Evolutionary conservation across 805 yeast species (phyloP).

Genomic region (Saccharomyces eubayanus): DNA sequence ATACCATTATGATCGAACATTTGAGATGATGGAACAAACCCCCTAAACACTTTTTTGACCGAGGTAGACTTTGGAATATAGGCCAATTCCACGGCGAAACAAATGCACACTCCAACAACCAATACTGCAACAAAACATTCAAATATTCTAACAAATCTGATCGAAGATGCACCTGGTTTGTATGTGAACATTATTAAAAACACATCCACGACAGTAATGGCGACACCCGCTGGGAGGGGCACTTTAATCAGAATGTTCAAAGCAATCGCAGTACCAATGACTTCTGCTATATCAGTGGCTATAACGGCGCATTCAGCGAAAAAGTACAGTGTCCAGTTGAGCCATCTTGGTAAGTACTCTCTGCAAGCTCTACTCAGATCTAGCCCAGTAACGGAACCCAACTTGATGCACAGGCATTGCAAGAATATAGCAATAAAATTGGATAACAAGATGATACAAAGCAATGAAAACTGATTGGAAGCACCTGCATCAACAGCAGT

Average conservation of each 20-base stretch:
- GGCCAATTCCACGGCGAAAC: slow-evolving; percentile 68
- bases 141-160: slow-evolving; percentile 63
- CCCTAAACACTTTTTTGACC: slow-evolving; percentile 48
- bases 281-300: slow-evolving; percentile 91
- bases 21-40: slow-evolving; percentile 54
- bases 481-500: slow-evolving; percentile 89
- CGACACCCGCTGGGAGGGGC: slow-evolving; percentile 72
- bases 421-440: slow-evolving; percentile 76
- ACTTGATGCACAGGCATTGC: slow-evolving; percentile 73
- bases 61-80: slow-evolving; percentile 41
- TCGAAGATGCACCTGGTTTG: slow-evolving; percentile 64
- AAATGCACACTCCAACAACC: slow-evolving; percentile 66
- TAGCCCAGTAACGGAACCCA: slow-evolving; percentile 84
- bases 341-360: slow-evolving; percentile 55
- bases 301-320: slow-evolving; percentile 83
- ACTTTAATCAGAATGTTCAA: slow-evolving; percentile 65
- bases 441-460: slow-evolving; percentile 67
- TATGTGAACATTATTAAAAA: slow-evolving; percentile 72
- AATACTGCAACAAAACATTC: slow-evolving; percentile 65
- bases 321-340: slow-evolving; percentile 57
- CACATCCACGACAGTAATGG: slow-evolving; percentile 74
- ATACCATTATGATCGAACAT: slow-evolving; percentile 54
- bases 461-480: slow-evolving; percentile 58
- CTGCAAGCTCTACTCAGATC: slow-evolving; percentile 84
- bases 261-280: slow-evolving; percentile 86